Evolutionary conservation across 2,329 filamentous ascomycete species (phyloP), one percentile per base, ranked within the genome.

Genomic region (Aspergillus novofumigatus): DNA sequence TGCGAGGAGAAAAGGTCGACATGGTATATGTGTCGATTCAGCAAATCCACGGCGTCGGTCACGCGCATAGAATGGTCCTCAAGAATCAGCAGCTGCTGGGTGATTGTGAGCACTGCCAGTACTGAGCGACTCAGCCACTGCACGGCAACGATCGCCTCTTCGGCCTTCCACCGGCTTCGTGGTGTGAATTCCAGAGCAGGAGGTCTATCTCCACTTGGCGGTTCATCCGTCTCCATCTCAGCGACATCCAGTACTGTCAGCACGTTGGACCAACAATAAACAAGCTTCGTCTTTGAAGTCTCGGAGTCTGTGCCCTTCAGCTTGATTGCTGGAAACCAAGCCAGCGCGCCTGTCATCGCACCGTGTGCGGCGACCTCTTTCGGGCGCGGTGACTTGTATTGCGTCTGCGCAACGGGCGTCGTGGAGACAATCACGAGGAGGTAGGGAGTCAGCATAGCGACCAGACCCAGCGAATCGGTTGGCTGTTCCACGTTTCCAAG

Each of bases 181-280:
- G 91, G 84, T 67, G 83, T 86, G 75, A 99, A 99, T 48, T 83
- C 85, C 23, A 97, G 83, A 49, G 82, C 86, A 1, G 91, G 84
- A 3, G 90, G 90, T 67, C 91, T 92, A 63, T 93, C 89, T 60
- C 85, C 86, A 63, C 91, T 86, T 14, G 86, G 83, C 0, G 82
- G 71, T 25, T 80, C 76, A 4, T 78, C 73, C 9, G 75, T 75
- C 21, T 82, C 81, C 11, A 87, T 79, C 64, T 94, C 89, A 52
- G 93, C 87, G 10, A 97, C 86, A 62, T 99, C 94, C 25, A 99
- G 78, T 4, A 99, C 87, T 0, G 92, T 97, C 62, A 99, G 78
- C n/a, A 97, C 86, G 67, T 97, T 97, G 2, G 94, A 97, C 94
- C 94, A 99, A 74, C 92, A 97, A 76, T 99, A 99, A 0, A 91